Conservation (phyloP, 345 rosid species). For the Ceriops tagal region DNA sequence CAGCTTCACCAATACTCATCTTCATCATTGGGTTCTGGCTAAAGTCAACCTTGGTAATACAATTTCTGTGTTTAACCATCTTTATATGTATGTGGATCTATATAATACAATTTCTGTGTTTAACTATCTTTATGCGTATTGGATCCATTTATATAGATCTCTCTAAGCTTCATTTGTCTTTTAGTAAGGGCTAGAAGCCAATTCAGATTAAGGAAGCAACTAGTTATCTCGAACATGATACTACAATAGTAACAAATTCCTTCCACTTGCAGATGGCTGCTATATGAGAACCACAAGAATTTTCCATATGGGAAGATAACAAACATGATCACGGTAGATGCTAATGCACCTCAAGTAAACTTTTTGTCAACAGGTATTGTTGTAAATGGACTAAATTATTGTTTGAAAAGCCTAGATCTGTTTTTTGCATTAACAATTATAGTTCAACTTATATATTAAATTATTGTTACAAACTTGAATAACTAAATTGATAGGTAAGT, state of each 20-base stretch:
- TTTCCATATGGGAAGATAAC: conserved; percentile 30
- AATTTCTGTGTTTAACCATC: not conserved
- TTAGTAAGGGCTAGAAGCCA: not conserved
- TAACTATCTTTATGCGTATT: not conserved
- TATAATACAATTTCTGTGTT: not conserved
- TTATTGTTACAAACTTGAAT: too few relatives aligned
- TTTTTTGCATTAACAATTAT: not conserved
- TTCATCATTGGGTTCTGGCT: conserved; percentile 19
- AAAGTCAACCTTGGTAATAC: conserved; percentile 31
- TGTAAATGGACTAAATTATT: not conserved
- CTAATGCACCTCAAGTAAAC: conserved; percentile 31
- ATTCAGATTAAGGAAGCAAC: not conserved
- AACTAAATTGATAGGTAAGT: too few relatives aligned
- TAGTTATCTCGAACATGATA: conserved; percentile 7
- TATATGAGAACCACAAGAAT: conserved; percentile 26
- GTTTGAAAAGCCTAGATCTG: not conserved
- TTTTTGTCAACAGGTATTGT: not conserved
- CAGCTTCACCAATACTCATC: too few relatives aligned
- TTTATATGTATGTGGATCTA: not conserved
- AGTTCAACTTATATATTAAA: too few relatives aligned
- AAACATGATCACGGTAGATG: conserved; percentile 35
- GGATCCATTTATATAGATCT: not conserved
- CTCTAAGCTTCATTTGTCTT: not conserved
- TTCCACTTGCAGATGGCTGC: conserved; percentile 27
- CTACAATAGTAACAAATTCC: not conserved